Percentiles rank a stretch among this genome's conserved stretches.
Conservation (phyloP, 495 filamentous ascomycete genomes). For the Aspergillus cristatus region DNA sequence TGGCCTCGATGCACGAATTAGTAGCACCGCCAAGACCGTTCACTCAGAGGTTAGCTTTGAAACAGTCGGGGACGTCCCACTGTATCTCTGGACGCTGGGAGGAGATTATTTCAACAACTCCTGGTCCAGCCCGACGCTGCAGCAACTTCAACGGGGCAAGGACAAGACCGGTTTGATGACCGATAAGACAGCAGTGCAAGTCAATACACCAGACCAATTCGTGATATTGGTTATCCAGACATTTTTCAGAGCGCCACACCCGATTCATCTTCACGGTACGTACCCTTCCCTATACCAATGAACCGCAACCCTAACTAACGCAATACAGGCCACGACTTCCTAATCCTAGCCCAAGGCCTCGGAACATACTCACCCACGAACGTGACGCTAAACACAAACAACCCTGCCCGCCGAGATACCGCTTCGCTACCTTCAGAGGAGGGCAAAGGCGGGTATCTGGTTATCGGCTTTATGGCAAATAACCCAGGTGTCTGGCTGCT, state of each 20-base stretch:
- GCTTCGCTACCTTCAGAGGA: slow-evolving; percentile 43
- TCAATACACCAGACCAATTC: no score
- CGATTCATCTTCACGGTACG: slow-evolving; percentile 86
- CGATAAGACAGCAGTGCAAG: no score
- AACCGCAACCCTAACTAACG: slow-evolving; percentile 37
- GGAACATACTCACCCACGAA: background rate
- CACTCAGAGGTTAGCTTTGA: no score
- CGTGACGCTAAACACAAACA: slow-evolving; percentile 1
- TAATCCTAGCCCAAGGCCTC: slow-evolving; percentile 15
- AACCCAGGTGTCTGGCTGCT: slow-evolving; percentile 54
- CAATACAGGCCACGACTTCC: slow-evolving; percentile 27
- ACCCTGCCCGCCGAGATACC: slow-evolving; percentile 49
- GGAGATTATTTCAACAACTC: no score
- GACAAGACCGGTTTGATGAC: no score
- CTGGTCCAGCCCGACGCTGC: no score
- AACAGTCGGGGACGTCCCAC: no score
- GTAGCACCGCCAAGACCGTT: no score
- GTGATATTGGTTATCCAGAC: slow-evolving; percentile 57
- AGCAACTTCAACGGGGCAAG: no score
- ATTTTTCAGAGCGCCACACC: no score
- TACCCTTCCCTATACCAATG: slow-evolving; percentile 72
- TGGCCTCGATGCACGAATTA: no score
- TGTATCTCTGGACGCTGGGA: no score
- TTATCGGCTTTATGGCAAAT: slow-evolving; percentile 58
- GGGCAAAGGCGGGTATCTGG: slow-evolving; percentile 50